A percentile compares a stretch with the other conserved stretches of the same genome.
Evolutionary conservation across 129 eudicot genomes (phyloP).

Genomic region (Artemisia tridentata): DNA sequence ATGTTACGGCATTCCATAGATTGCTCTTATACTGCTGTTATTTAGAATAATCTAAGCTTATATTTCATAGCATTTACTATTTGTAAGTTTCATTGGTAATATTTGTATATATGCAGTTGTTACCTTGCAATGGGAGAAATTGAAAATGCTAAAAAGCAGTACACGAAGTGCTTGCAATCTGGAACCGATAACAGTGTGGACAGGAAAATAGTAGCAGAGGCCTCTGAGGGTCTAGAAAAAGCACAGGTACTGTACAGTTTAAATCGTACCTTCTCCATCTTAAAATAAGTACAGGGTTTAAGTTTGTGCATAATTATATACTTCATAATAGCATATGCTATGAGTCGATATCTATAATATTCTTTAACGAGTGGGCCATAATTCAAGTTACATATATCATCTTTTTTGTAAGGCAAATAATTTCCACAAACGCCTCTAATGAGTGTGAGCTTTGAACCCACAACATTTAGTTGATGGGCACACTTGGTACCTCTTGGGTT

Average conservation of each 20-base stretch:
- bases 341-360: too few relatives aligned
- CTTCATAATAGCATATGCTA: neutral
- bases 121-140: constrained; percentile 87
- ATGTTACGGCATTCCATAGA: too few relatives aligned
- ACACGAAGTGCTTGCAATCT: constrained; percentile 61
- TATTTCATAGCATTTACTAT: neutral
- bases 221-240: constrained; percentile 85
- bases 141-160: constrained; percentile 67
- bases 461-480: too few relatives aligned
- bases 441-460: too few relatives aligned
- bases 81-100: neutral
- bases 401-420: too few relatives aligned
- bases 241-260: constrained; percentile 53
- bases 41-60: neutral
- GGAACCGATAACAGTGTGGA: constrained; percentile 52
- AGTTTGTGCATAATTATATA: neutral
- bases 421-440: too few relatives aligned
- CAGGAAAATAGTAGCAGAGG: constrained; percentile 66
- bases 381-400: too few relatives aligned
- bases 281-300: neutral
- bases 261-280: neutral
- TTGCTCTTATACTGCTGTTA: neutral
- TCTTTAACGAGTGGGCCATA: too few relatives aligned
- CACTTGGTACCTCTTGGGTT: too few relatives aligned
- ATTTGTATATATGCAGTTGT: constrained; percentile 46